Base-by-base conservation (phyloP, 306 rosid genomes). In the Cyclanthera cordifolia region DNA sequence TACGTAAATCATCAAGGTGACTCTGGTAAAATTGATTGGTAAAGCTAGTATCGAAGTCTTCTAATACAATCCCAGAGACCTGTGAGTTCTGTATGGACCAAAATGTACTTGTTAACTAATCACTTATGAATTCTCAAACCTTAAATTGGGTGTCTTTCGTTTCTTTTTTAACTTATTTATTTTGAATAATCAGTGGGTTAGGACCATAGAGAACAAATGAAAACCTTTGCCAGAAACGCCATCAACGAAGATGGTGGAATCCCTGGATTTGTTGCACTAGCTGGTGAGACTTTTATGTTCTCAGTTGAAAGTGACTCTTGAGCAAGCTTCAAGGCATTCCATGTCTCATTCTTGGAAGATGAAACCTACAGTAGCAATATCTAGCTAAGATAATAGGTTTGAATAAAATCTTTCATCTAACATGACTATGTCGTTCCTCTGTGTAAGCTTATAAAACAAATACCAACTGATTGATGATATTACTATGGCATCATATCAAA, bases 201-300 rank as follows among this genome's bases (percentile, higher is more conserved):
- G 25, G 21, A 69, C 49, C 14, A 53, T 17, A 23, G 32, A 54
- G 48, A 45, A 39, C 2, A 21, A 21, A 43, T 23, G 28, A 50
- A n/a, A 48, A 89, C 97, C 96, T 91, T 81, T 53, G 71, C 78
- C 69, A 83, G 79, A 79, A 91, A 91, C 63, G 88, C 23, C 96
- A 91, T 89, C 74, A 91, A 82, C 67, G 97, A 89, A 27, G 97
- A 87, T 47, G 96, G 97, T 72, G 95, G 97, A 70, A 91, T 85
- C 84, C 97, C 97, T 50, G 97, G 97, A 85, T 89, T 91, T 68
- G 91, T 79, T 70, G 76, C 69, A 81, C 83, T 85, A 72, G 97
- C 90, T 69, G 85, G 64, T 4, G 80, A 52, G 66, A 89, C 53
- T 56, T 66, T 77, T 78, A 88, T 74, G 75, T 82, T 82, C 74